Percentiles rank a stretch among this genome's conserved stretches.
phyloP scores from a whole-genome alignment of 768 basidiomycete species.

The Daedalea quercina region DNA sequence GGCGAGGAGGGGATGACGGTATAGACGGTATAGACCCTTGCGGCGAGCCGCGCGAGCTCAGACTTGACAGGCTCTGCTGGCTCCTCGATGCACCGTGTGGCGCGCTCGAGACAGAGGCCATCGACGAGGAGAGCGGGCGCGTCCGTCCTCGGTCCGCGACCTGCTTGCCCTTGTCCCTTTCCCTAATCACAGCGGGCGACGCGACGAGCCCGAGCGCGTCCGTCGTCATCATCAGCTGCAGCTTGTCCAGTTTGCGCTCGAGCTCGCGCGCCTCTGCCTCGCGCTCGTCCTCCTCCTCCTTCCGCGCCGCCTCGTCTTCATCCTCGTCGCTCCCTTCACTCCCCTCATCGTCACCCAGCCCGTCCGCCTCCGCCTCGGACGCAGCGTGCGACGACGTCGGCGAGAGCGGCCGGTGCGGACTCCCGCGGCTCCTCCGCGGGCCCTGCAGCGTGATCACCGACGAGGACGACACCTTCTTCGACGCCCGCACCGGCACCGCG shows the following conservation, averaged over 20 bases:
- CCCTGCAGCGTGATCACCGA: constrained; percentile 69
- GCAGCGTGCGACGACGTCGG: constrained; percentile 34
- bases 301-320: constrained; percentile 28
- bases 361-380: constrained; percentile 41
- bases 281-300: constrained; percentile 61
- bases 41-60: constrained; percentile 55
- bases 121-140: constrained; percentile 12
- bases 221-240: constrained; percentile 68
- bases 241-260: constrained; percentile 58
- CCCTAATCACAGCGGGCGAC: constrained; percentile 15
- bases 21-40: constrained; percentile 79
- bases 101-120: constrained; percentile 19
- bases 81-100: constrained; percentile 38
- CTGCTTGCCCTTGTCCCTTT: constrained; percentile 5
- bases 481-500: not conserved
- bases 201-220: constrained; percentile 66
- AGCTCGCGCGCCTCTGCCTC: constrained; percentile 64
- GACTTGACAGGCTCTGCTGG: constrained; percentile 70
- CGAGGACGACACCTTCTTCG: constrained; percentile 57
- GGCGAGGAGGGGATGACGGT: constrained; percentile 60
- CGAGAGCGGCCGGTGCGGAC: constrained; percentile 36
- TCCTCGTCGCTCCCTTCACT: constrained; percentile 29
- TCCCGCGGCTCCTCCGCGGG: constrained; percentile 29
- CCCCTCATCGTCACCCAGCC: constrained; percentile 4
- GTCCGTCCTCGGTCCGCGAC: constrained; percentile 2